Percentiles rank a stretch among this genome's conserved stretches.
Conservation (phyloP, 257 asterid genomes). For the Cordia subcordata region DNA sequence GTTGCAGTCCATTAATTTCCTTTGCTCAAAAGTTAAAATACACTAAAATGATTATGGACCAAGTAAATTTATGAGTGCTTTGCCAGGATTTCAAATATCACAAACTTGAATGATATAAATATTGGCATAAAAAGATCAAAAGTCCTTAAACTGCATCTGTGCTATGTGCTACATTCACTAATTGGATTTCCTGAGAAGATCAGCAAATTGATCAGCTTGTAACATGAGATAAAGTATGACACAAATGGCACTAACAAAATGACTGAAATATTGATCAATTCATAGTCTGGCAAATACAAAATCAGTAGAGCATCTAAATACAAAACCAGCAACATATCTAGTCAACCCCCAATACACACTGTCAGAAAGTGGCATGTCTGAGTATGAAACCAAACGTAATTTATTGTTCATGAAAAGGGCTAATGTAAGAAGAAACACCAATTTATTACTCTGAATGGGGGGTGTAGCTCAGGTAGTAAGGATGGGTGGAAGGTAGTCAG, state of each 20-base stretch:
- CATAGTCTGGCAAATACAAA: background rate
- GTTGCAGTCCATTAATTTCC: too few species aligned
- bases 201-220: background rate
- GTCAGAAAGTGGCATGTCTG: background rate
- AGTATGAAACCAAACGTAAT: background rate
- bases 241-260: background rate
- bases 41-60: too few species aligned
- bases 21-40: too few species aligned
- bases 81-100: too few species aligned
- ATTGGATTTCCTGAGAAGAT: too few species aligned
- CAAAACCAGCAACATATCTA: background rate
- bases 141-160: too few species aligned
- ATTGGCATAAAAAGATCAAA: too few species aligned
- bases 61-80: too few species aligned
- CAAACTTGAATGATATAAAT: too few species aligned
- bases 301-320: background rate
- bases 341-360: background rate
- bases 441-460: background rate
- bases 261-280: background rate
- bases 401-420: conserved; percentile 6
- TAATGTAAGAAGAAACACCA: background rate
- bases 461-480: conserved; percentile 49
- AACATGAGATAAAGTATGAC: background rate
- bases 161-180: too few species aligned
- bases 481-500: conserved; percentile 74